Conservation (phyloP, 495 filamentous ascomycete genomes). For the Baudoinia panamericana region DNA sequence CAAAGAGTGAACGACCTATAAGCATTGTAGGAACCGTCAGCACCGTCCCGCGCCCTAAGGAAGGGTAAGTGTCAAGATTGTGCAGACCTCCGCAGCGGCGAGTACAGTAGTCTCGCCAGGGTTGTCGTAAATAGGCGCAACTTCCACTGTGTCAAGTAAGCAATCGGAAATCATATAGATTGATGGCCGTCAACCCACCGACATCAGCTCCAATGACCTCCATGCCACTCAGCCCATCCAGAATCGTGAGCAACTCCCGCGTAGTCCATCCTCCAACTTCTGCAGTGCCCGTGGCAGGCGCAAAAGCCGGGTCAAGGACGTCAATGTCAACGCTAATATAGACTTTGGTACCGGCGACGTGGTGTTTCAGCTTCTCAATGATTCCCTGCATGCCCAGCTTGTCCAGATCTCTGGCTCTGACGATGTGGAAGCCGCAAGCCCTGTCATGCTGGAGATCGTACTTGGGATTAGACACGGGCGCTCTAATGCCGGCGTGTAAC, state of each 20-base stretch:
- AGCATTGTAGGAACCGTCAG: no score
- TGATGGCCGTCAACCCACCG: conserved; percentile 19
- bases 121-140: conserved; percentile 39
- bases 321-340: conserved; percentile 35
- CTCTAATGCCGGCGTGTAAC: conserved; percentile 39
- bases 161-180: background rate
- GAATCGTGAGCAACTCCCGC: conserved; percentile 29
- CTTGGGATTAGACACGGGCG: conserved; percentile 32
- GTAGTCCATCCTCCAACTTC: conserved; percentile 33
- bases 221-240: conserved; percentile 30
- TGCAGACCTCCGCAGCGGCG: conserved; percentile 38
- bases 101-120: conserved; percentile 36
- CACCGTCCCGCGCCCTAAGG: no score
- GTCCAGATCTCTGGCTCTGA: conserved; percentile 30
- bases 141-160: conserved; percentile 29
- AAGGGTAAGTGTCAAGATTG: no score
- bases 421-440: conserved; percentile 37
- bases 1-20: conserved; percentile 30
- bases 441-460: conserved; percentile 38
- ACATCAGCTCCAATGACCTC: conserved; percentile 31
- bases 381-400: conserved; percentile 26
- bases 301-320: conserved; percentile 33
- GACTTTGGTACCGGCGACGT: conserved; percentile 25
- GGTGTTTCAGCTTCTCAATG: conserved; percentile 24
- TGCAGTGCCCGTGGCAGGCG: conserved; percentile 31